Evolutionary conservation across 2,329 filamentous ascomycete species (phyloP).

Genomic region (Phaeosphaeriaceae sp.): DNA sequence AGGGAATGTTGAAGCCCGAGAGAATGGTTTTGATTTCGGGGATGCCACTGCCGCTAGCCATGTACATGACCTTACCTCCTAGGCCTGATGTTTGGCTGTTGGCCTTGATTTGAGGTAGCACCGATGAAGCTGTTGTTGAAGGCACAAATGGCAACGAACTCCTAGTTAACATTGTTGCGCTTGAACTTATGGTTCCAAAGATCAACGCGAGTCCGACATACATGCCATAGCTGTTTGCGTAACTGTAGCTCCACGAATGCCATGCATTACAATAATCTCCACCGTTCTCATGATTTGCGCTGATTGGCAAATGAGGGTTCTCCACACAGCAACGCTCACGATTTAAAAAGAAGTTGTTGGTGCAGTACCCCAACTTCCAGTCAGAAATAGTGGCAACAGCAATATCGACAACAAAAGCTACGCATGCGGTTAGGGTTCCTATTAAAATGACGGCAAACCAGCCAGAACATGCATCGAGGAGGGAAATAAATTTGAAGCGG

Average conservation of each 20-base stretch:
- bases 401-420: conserved; percentile 64
- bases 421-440: conserved; percentile 60
- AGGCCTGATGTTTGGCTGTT: conserved; percentile 1
- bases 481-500: conserved; percentile 47
- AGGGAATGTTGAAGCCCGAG: conserved; percentile 65
- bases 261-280: conserved; percentile 49
- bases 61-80: conserved; percentile 62
- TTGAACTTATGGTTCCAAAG: conserved; percentile 58
- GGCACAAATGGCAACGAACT: conserved; percentile 54
- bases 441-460: conserved; percentile 64
- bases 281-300: conserved; percentile 26
- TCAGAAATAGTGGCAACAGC: conserved; percentile 62
- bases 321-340: conserved; percentile 58
- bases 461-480: conserved; percentile 60
- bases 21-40: conserved; percentile 68
- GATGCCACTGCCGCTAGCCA: conserved; percentile 65
- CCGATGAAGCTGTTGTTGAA: conserved; percentile 31
- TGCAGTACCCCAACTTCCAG: conserved; percentile 65
- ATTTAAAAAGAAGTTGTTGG: conserved; percentile 52
- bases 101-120: conserved; percentile 14
- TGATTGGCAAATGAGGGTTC: neutral
- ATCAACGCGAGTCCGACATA: conserved; percentile 58
- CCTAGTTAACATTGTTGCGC: conserved; percentile 59
- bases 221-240: conserved; percentile 53
- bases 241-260: conserved; percentile 53